These are phyloP conservation scores for Tolypocladium sp. DNA, from an alignment of 2,329 filamentous ascomycete species.

Conservation along the genomic window DNA sequence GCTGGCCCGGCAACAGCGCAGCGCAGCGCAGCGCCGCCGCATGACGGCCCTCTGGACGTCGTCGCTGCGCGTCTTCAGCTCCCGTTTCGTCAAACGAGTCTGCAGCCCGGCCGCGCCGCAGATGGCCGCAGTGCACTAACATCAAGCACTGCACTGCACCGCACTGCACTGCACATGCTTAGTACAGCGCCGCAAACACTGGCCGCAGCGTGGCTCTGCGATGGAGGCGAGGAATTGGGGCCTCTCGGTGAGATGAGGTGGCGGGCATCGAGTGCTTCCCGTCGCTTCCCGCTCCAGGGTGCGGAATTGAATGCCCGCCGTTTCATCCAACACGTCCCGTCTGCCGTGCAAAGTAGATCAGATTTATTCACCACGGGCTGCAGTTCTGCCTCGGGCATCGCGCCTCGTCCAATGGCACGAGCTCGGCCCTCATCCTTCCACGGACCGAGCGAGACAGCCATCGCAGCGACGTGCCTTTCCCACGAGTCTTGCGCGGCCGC, in stretches of 20 bases:
- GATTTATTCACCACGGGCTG: neutral
- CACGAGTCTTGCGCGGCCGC: neutral
- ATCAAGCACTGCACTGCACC: too few relatives aligned
- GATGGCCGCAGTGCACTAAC: too few relatives aligned
- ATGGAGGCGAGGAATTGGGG: neutral
- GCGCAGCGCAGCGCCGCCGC: neutral
- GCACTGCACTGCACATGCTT: too few relatives aligned
- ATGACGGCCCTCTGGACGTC: neutral
- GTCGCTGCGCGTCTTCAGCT: neutral
- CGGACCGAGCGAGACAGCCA: neutral
- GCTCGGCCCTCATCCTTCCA: neutral
- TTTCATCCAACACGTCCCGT: neutral
- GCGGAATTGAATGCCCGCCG: neutral
- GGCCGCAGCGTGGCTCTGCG: too few relatives aligned
- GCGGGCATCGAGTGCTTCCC: too few relatives aligned
- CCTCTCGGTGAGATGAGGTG: neutral
- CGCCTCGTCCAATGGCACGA: neutral
- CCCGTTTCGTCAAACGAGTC: neutral
- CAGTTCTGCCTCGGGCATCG: neutral
- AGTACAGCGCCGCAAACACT: too few relatives aligned
- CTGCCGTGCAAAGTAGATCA: neutral
- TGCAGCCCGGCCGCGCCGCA: too few relatives aligned
- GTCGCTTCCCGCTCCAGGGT: too few relatives aligned
- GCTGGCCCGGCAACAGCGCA: conserved; percentile 4
- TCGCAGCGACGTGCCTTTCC: neutral